Percentiles rank a stretch among this genome's conserved stretches.
Evolutionary conservation across 1,139 yeast species (phyloP).

Genomic region (Hansenula sp.): DNA sequence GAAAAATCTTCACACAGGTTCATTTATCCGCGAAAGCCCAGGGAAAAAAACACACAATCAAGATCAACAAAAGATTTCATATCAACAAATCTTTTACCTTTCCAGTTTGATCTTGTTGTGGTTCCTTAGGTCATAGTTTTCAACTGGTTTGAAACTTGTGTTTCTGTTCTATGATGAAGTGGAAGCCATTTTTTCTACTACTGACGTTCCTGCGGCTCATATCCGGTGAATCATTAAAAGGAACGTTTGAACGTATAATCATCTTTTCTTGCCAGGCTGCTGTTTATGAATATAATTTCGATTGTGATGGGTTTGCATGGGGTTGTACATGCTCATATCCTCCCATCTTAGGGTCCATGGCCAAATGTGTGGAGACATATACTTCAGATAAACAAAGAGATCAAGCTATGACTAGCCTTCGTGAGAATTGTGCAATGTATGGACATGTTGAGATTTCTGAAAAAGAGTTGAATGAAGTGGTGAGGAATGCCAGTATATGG

Average conservation of each 20-base stretch:
- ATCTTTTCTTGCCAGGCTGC: conserved; percentile 21
- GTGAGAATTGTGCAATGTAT: conserved; percentile 10
- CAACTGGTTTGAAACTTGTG: no score
- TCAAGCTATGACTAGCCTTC: conserved; percentile 7
- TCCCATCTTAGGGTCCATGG: conserved; percentile 18
- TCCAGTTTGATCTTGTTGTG: no score
- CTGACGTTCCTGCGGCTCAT: neutral
- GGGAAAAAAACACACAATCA: no score
- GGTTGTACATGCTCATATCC: conserved; percentile 16
- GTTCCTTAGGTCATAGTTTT: no score
- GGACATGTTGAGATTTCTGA: conserved; percentile 6
- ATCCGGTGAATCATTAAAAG: conserved; percentile 13
- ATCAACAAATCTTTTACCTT: no score
- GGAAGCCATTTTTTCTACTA: neutral
- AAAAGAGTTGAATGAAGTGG: conserved; percentile 6
- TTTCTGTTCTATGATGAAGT: neutral
- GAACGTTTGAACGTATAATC: conserved; percentile 19
- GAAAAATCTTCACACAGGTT: no score
- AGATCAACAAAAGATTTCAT: no score
- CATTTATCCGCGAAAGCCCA: no score
- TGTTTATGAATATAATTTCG: conserved; percentile 13
- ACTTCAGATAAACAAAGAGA: conserved; percentile 4
- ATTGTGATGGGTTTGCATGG: conserved; percentile 13
- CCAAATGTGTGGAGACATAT: conserved; percentile 16
- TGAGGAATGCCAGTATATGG: conserved; percentile 11